phyloP scores from a whole-genome alignment of 805 yeast genomes.

The Kodamaea hsintzibuensis region DNA sequence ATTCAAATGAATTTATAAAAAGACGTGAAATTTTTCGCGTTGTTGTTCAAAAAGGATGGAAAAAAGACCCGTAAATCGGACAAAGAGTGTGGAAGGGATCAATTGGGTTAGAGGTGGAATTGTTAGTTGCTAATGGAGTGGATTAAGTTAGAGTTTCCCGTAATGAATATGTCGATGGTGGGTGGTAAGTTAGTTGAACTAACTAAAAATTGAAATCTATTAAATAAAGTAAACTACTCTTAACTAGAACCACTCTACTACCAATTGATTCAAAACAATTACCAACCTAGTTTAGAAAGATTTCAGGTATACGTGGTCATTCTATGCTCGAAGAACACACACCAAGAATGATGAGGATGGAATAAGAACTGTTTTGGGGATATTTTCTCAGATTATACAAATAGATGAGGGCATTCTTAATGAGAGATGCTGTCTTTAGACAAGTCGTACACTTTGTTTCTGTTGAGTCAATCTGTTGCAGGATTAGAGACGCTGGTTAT shows the following conservation, averaged over 20 bases:
- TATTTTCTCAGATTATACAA: no score
- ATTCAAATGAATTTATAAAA: constrained; percentile 5
- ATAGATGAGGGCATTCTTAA: no score
- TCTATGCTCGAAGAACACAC: neutral
- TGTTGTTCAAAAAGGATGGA: neutral
- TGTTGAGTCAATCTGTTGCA: neutral
- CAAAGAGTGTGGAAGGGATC: neutral
- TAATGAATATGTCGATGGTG: neutral
- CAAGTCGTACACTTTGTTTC: neutral
- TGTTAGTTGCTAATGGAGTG: no score
- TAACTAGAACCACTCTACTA: neutral
- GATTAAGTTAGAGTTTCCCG: no score
- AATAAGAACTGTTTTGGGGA: neutral
- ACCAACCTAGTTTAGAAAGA: no score
- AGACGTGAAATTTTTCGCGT: constrained; percentile 4
- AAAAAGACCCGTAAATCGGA: neutral
- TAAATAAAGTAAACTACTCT: neutral
- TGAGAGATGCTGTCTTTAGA: neutral
- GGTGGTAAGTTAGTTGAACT: neutral
- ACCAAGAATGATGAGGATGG: neutral
- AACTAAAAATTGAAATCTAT: no score
- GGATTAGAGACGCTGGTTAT: neutral
- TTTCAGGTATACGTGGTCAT: neutral
- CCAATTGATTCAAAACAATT: no score
- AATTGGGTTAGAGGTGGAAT: no score